Percentiles rank a stretch among this genome's conserved stretches.
phyloP scores from a whole-genome alignment of 129 eudicot genomes.

The Scalesia atractyloides region DNA sequence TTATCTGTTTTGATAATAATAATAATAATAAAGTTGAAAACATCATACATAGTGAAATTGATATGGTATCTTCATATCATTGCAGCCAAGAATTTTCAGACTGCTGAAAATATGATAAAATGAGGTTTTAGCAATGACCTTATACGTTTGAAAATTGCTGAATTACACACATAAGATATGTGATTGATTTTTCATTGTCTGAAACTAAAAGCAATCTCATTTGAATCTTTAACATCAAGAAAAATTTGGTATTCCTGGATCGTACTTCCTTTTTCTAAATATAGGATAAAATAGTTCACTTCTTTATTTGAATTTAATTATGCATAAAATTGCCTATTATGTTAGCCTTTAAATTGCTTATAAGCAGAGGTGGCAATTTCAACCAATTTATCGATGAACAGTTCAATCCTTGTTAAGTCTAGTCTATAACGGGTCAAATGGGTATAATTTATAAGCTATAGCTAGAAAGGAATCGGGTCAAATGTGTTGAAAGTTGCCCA shows the following conservation, averaged over 20 bases:
- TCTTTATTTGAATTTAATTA: neutral
- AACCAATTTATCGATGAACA: neutral
- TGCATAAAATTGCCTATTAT: neutral
- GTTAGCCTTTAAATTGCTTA: conserved; percentile 6
- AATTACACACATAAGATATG: neutral
- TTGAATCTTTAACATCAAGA: neutral
- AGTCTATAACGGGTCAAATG: neutral
- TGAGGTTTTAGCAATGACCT: conserved; percentile 5
- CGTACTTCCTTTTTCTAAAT: neutral
- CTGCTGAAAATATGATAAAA: conserved; percentile 9
- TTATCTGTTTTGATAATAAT: conserved; percentile 39
- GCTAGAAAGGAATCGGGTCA: neutral
- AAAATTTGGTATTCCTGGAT: neutral
- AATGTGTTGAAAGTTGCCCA: neutral
- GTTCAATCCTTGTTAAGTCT: neutral
- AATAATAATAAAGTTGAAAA: neutral
- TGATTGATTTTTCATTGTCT: neutral
- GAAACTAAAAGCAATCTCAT: neutral
- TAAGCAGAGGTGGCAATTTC: conserved; percentile 6
- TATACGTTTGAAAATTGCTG: neutral
- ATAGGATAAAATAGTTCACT: neutral
- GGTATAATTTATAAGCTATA: neutral
- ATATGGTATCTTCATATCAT: conserved; percentile 1
- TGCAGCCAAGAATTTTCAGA: conserved; percentile 10
- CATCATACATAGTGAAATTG: neutral